These are phyloP conservation scores for Xerocomellus intermedius DNA, from an alignment of 768 basidiomycete genomes.

Conservation along the genomic window DNA sequence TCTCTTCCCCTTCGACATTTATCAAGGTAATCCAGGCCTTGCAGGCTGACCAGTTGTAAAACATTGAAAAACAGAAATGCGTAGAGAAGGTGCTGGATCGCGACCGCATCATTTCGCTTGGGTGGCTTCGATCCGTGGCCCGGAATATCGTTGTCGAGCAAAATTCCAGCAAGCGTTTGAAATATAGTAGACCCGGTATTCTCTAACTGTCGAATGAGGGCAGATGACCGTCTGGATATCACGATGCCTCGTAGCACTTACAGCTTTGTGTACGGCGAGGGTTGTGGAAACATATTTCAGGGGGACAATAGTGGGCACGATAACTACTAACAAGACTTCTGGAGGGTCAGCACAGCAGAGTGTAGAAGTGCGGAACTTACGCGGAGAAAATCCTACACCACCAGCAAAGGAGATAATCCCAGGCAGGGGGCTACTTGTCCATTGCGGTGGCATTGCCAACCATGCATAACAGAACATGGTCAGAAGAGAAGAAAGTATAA, in stretches of 20 bases:
- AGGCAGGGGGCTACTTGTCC: slow-evolving; percentile 58
- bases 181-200: slow-evolving; percentile 71
- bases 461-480: slow-evolving; percentile 65
- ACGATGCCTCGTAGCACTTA: slow-evolving; percentile 34
- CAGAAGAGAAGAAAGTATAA: slow-evolving; percentile 55
- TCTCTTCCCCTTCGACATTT: slow-evolving; percentile 35
- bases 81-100: slow-evolving; percentile 55
- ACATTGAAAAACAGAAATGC: slow-evolving; percentile 56
- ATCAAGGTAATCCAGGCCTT: slow-evolving; percentile 50
- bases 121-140: background rate
- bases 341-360: slow-evolving; percentile 1
- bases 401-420: slow-evolving; percentile 59
- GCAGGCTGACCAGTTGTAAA: slow-evolving; percentile 51
- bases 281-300: slow-evolving; percentile 75
- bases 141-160: slow-evolving; percentile 45
- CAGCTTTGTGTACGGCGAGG: slow-evolving; percentile 75
- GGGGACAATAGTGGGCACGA: slow-evolving; percentile 71
- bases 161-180: slow-evolving; percentile 69
- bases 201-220: slow-evolving; percentile 50
- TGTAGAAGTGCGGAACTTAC: slow-evolving; percentile 33
- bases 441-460: slow-evolving; percentile 58
- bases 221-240: background rate
- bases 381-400: slow-evolving; percentile 73
- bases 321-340: slow-evolving; percentile 67
- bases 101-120: slow-evolving; percentile 32